Percentiles rank a stretch among this genome's conserved stretches.
These are phyloP conservation scores for Ophiostoma sp. DNA, from an alignment of 2,329 filamentous ascomycete genomes.

Conservation along the genomic window DNA sequence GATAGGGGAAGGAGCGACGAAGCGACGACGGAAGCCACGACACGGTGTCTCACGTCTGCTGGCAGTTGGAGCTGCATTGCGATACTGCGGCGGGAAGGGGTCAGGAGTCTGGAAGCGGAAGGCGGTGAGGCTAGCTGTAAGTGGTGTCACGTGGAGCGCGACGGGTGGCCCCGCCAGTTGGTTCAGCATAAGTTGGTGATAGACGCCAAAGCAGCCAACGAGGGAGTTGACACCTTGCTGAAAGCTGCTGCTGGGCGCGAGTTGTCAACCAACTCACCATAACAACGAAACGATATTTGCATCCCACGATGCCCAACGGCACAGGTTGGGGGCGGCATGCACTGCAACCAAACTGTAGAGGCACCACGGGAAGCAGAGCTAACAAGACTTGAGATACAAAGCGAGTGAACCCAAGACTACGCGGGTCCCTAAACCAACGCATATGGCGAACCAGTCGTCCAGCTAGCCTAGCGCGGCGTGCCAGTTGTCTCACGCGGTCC, in stretches of 20 bases:
- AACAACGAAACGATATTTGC: not conserved
- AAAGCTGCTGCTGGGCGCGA: not conserved
- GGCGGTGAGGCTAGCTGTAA: conserved; percentile 18
- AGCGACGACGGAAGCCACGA: conserved; percentile 16
- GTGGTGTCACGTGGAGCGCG: conserved; percentile 17
- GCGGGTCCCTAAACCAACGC: no score
- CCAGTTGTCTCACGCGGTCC: conserved; percentile 5
- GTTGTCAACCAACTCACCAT: not conserved
- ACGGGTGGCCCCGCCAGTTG: not conserved
- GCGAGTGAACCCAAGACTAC: no score
- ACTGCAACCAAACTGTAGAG: not conserved
- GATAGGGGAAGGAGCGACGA: conserved; percentile 8
- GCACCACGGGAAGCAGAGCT: no score
- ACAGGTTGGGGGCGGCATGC: not conserved
- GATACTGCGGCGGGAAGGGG: no score
- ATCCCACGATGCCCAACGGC: conserved; percentile 1
- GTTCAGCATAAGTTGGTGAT: not conserved
- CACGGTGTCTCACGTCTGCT: conserved; percentile 11
- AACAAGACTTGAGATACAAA: no score
- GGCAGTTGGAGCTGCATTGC: not conserved
- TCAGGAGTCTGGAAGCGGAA: conserved; percentile 15
- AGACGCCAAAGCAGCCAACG: not conserved
- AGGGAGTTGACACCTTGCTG: not conserved
- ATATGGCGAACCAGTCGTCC: not conserved
- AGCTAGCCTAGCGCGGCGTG: not conserved